These are phyloP conservation scores for Gracilaria domingensis DNA, from an alignment of 23 red algal genomes.

Conservation along the genomic window DNA sequence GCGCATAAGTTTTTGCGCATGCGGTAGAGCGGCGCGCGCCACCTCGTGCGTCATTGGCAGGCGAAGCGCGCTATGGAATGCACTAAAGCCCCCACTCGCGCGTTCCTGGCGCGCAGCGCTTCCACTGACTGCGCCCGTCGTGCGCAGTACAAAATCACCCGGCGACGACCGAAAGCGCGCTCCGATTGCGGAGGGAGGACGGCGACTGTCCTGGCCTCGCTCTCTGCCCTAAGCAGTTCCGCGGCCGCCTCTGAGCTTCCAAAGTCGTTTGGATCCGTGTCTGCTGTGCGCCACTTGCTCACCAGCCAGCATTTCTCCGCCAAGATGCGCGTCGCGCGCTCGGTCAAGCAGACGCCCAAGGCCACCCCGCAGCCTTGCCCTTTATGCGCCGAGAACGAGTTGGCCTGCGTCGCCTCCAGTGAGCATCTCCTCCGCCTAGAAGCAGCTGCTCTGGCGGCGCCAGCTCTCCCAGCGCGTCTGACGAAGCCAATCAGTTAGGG, in stretches of 20 bases:
- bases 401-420: neutral
- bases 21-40: no score
- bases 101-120: neutral
- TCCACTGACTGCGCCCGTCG: neutral
- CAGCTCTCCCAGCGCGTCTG: constrained; percentile 21
- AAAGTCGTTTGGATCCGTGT: constrained; percentile 4
- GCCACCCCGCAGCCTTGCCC: neutral
- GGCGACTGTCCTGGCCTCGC: neutral
- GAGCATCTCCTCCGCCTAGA: no score
- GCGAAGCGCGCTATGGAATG: neutral
- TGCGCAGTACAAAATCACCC: neutral
- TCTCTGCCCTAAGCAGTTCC: neutral
- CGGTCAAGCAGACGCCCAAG: constrained; percentile 11
- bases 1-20: no score
- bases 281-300: constrained; percentile 47
- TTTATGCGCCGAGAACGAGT: neutral
- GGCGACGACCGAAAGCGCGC: neutral
- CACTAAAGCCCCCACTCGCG: no score
- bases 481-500: neutral
- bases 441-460: constrained; percentile 18
- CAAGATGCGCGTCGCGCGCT: constrained; percentile 32
- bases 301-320: constrained; percentile 43
- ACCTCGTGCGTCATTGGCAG: no score
- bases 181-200: neutral
- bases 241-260: neutral